phyloP scores from a whole-genome alignment of 2,329 filamentous ascomycete genomes.

The Stemphylium vesicarium region DNA sequence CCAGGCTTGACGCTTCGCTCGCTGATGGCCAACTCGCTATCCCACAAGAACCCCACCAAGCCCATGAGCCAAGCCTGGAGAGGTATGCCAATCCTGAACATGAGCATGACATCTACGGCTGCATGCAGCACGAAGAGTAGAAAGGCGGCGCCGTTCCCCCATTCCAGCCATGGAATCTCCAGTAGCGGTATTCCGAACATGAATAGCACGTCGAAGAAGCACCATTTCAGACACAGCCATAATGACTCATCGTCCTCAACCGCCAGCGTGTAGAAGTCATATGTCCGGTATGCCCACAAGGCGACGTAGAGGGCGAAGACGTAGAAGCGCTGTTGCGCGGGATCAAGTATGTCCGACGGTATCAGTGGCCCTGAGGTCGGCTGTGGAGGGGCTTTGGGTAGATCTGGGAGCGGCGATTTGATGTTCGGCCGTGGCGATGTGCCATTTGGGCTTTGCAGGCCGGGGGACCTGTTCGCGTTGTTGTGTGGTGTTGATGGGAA shows the following conservation, averaged over 20 bases:
- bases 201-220: conserved; percentile 82
- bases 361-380: conserved; percentile 68
- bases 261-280: conserved; percentile 80
- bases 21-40: conserved; percentile 91
- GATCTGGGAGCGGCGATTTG: conserved; percentile 41
- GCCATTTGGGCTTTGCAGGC: conserved; percentile 30
- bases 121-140: conserved; percentile 75
- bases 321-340: conserved; percentile 88
- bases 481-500: conserved; percentile 75
- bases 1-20: conserved; percentile 90
- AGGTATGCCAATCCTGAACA: conserved; percentile 88
- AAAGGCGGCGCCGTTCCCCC: conserved; percentile 76
- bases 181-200: conserved; percentile 86
- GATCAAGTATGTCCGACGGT: conserved; percentile 81
- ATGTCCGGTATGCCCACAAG: conserved; percentile 82
- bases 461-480: conserved; percentile 50
- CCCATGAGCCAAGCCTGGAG: conserved; percentile 75
- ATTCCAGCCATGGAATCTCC: conserved; percentile 95
- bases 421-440: conserved; percentile 43
- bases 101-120: conserved; percentile 79
- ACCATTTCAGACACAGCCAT: conserved; percentile 93
- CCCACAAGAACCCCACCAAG: conserved; percentile 81
- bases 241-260: conserved; percentile 88
- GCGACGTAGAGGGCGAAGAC: conserved; percentile 78
- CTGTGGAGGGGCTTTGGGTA: conserved; percentile 33